A percentile compares a stretch with the other conserved stretches of the same genome.
phyloP scores from a whole-genome alignment of 2,329 filamentous ascomycete species.

The Apiospora pterosperma region DNA sequence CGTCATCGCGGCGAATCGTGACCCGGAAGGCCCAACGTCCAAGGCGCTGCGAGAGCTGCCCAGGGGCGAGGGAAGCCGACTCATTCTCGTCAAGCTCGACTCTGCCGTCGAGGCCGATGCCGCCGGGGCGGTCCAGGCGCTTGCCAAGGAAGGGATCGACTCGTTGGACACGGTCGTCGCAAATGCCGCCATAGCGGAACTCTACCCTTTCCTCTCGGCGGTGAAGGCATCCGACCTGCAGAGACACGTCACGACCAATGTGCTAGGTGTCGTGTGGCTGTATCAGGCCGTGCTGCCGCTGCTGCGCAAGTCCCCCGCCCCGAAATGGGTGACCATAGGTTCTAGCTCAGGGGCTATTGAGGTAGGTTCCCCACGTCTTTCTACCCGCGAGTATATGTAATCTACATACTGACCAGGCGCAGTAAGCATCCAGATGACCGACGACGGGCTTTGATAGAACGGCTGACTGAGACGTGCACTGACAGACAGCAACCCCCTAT shows the following conservation, averaged over 20 bases:
- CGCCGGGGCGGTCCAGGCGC: neutral
- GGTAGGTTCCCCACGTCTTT: neutral
- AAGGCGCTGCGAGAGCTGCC: neutral
- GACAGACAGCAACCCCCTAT: slow-evolving; percentile 18
- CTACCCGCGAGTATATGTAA: neutral
- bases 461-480: neutral
- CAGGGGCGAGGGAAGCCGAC: neutral
- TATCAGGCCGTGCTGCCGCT: slow-evolving; percentile 35
- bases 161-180: neutral
- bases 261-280: slow-evolving; percentile 36
- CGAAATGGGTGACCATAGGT: neutral
- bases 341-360: neutral
- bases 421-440: neutral
- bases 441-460: neutral
- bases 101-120: neutral
- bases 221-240: slow-evolving; percentile 32
- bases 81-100: neutral
- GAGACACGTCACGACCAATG: slow-evolving; percentile 39
- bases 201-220: neutral
- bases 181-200: neutral
- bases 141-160: neutral
- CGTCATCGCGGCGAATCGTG: neutral
- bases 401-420: neutral
- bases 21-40: neutral
- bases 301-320: neutral